Base-by-base conservation (phyloP, 441 rosid genomes). In the Melianthus villosus region DNA sequence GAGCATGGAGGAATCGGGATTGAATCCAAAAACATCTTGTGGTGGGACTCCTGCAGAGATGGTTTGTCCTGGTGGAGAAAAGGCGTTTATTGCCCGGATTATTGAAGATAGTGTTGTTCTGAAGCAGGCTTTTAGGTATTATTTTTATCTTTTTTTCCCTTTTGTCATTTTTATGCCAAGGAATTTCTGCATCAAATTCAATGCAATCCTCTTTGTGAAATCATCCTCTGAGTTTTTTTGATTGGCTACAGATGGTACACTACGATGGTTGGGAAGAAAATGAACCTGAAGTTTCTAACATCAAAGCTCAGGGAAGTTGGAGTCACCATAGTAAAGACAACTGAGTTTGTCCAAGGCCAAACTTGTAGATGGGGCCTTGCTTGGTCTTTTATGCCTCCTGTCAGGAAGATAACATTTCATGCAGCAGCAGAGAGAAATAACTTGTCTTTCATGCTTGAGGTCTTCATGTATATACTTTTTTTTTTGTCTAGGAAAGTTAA, bases 201-300 rank as follows among this genome's bases (percentile, higher is more conserved):
- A n/a, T n/a, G n/a, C n/a, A n/a, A n/a, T n/a, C n/a, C n/a, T n/a
- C n/a, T n/a, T n/a, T n/a, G n/a, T n/a, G n/a, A n/a, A n/a, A n/a
- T n/a, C n/a, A n/a, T n/a, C n/a, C n/a, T n/a, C n/a, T n/a, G n/a
- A n/a, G n/a, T n/a, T n/a, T n/a, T n/a, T n/a, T n/a, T n/a, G n/a
- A n/a, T n/a, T n/a, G n/a, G n/a, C n/a, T n/a, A n/a, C n/a, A 89
- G 96, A 64, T 79, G 89, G 97, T 89, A 67, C 56, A 83, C 85
- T 51, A 75, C 92, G 9, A 81, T 89, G 95, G 73, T 89, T 53
- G 95, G 97, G 28, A 71, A 81, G 73, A 89, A 84, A 63, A 56
- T 50, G 34, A 89, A 69, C 66, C 89, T 89, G 42, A 84, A 81
- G 46, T 53, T 60, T 51, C 64, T 89, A 40, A 73, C 27, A 34